phyloP scores from a whole-genome alignment of 176 grass and related monocot genomes.

The Musa troglodytarum region DNA sequence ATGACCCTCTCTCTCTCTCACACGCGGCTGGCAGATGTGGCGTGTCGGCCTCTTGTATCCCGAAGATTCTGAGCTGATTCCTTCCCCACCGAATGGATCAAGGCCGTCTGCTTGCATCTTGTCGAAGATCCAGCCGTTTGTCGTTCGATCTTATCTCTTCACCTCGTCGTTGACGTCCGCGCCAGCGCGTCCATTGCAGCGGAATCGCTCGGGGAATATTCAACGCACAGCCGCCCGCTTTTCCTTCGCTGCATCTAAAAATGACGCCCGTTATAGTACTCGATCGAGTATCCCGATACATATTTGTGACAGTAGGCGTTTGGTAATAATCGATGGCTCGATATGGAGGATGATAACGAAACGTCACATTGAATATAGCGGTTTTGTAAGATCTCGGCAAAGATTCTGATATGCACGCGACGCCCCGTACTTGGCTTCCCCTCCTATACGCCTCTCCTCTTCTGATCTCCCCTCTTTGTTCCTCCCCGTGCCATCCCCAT shows the following conservation, averaged over 20 bases:
- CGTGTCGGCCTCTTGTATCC: background rate
- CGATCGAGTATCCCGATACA: background rate
- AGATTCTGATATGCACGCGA: slow-evolving; percentile 6
- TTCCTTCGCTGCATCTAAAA: background rate
- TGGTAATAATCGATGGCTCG: background rate
- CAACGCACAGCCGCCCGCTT: background rate
- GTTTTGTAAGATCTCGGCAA: background rate
- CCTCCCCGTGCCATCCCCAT: background rate
- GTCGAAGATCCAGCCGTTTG: background rate
- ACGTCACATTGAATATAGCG: background rate
- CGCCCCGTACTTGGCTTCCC: background rate
- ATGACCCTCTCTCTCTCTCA: background rate
- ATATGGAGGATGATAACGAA: background rate
- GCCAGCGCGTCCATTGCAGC: background rate
- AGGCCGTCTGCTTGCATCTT: background rate
- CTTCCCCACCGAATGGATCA: background rate
- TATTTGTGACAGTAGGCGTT: background rate
- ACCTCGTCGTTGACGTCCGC: slow-evolving; percentile 4
- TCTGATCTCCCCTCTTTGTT: background rate
- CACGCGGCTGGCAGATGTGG: background rate
- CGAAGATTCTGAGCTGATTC: background rate
- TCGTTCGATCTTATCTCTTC: slow-evolving; percentile 5
- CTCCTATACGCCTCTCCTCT: too few relatives aligned
- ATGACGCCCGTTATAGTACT: background rate
- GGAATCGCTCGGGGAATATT: slow-evolving; percentile 2